Conservation (phyloP, 1,284 basidiomycete species). For the Apiotrichum brassicae region DNA sequence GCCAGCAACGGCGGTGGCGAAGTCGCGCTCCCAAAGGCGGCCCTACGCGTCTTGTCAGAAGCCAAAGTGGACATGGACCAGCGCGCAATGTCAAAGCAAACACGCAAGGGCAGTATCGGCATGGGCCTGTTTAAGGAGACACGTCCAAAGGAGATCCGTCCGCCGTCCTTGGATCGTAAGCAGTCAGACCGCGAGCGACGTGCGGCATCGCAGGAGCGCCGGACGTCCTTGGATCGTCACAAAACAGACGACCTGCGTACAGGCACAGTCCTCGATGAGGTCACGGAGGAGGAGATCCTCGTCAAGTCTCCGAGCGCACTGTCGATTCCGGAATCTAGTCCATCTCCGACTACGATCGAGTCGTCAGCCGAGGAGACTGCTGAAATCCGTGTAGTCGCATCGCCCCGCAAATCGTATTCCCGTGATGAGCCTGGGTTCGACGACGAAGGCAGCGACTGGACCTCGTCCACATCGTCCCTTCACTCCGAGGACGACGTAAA, state of each 20-base stretch:
- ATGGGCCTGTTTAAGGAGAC: conserved; percentile 48
- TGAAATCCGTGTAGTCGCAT: background rate
- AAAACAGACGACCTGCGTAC: background rate
- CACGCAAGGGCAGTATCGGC: conserved; percentile 46
- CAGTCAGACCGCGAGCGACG: background rate
- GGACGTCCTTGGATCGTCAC: background rate
- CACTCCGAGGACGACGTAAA: background rate
- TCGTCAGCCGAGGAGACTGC: background rate
- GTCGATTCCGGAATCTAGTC: background rate
- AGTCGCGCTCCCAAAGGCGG: conserved; percentile 38
- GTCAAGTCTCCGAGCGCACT: background rate
- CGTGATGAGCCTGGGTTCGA: background rate
- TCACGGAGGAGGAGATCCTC: conserved; percentile 4
- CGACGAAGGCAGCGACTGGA: conserved; percentile 13
- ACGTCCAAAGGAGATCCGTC: conserved; percentile 5
- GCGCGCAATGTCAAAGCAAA: conserved; percentile 34
- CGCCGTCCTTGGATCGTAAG: background rate
- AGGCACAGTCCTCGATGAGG: conserved; percentile 1
- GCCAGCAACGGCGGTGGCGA: conserved; percentile 27
- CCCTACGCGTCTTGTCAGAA: conserved; percentile 38
- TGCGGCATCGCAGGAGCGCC: background rate
- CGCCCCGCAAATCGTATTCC: conserved; percentile 1
- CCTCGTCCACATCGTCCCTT: conserved; percentile 5
- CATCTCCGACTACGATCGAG: background rate
- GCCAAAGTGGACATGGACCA: conserved; percentile 37